Base-by-base conservation (phyloP, 2,329 filamentous ascomycete species). In the Pseudocercospora cruenta region DNA sequence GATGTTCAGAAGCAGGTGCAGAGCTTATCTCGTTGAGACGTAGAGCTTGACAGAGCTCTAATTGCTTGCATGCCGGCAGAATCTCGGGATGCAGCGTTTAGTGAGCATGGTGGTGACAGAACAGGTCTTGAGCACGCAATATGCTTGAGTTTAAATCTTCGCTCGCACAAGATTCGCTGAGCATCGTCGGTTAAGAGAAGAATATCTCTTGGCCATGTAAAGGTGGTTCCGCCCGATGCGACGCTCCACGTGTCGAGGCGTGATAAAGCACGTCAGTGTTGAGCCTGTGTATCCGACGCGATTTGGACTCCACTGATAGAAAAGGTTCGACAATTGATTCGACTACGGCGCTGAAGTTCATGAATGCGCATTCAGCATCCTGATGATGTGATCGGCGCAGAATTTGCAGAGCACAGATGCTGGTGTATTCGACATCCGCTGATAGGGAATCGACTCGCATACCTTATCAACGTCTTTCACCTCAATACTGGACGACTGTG, bases 41-140 rank as follows among this genome's bases (percentile, higher is more conserved):
- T 61, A 19, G 63, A 65, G 58, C 63, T 65, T 55, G 58, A 12
- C 1, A 6, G 33, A 60, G 58, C 57, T 59, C 33, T 21, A n/a
- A 43, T 24, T 65, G 58, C 63, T 60, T 47, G 36, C n/a, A 31
- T 39, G 22, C 19, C 54, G 57, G 58, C 21, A 57, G 22, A 63
- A 49, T 14, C 19, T 60, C 54, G 60, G 64, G 8, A 33, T 14
- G 33, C 39, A 16, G 55, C 31, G 33, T 39, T 55, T 45, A 22
- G 43, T 60, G 53, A 24, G 6, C 28, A 39, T 60, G 43, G 63
- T 67, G 64, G 55, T 67, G 62, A 65, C 49, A 65, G 51, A 43
- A 57, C 57, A 62, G 55, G 65, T 16, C 54, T 60, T 8, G 26
- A 69, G 67, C 67, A 69, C 67, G 67, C 67, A 65, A 69, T 65